A percentile compares a stretch with the other conserved stretches of the same genome.
These are phyloP conservation scores for Luzula sylvatica DNA, from an alignment of 176 grass and related monocot genomes.

Conservation along the genomic window DNA sequence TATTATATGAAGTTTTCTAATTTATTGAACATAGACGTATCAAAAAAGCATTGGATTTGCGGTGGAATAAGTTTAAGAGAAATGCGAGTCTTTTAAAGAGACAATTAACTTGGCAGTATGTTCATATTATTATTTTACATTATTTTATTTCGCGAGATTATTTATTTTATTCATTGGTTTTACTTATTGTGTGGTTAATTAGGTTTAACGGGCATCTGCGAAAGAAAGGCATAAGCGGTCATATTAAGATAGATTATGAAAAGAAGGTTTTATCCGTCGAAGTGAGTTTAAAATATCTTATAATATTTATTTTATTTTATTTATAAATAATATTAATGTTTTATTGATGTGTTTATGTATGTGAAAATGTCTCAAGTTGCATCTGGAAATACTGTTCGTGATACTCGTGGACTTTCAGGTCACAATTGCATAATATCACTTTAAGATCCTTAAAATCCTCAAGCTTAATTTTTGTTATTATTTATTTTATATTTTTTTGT, in stretches of 20 bases:
- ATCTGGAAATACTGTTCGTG: constrained; percentile 66
- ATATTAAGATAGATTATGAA: constrained; percentile 80
- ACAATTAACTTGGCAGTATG: constrained; percentile 84
- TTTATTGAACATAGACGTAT: no score
- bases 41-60: constrained; percentile 61
- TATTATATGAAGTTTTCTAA: no score
- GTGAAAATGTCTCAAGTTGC: constrained; percentile 98
- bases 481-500: background rate
- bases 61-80: constrained; percentile 79
- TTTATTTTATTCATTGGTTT: background rate
- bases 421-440: no score
- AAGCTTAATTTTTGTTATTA: background rate
- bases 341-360: constrained; percentile 24
- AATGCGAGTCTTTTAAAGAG: constrained; percentile 71
- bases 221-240: constrained; percentile 80
- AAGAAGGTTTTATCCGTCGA: constrained; percentile 63
- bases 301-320: no score
- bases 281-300: no score
- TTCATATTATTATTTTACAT: constrained; percentile 20
- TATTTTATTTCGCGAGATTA: background rate
- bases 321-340: no score
- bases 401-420: constrained; percentile 98
- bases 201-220: constrained; percentile 93
- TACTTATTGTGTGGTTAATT: constrained; percentile 20
- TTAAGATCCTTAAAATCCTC: no score